Evolutionary conservation across 495 filamentous ascomycete genomes (phyloP), one percentile per base, ranked within the genome.

Genomic region (Lophiostoma macrostomum): DNA sequence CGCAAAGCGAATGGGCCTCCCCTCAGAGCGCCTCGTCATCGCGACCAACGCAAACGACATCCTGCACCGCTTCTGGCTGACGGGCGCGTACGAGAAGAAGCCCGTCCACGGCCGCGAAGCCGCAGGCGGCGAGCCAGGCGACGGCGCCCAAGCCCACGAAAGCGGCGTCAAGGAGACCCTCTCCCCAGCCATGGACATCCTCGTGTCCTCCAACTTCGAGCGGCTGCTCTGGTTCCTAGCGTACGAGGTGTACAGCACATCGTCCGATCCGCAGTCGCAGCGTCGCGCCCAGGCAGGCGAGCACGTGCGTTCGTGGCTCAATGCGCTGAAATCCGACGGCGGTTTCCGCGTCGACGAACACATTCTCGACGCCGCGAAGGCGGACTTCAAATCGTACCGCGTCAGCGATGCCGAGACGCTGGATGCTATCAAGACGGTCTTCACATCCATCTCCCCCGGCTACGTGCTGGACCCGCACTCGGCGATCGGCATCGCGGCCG

Each of bases 31-130:
- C 68, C 80, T 98, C 22, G 79, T 94, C 61, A 80, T 95, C 41
- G 89, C 90, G 0, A 94, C 90, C 22, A 95, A 95, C 66, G 88
- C 88, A 70, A 95, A 96, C 73, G 91, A 95, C 64, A 95, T 95
- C 42, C 60, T 75, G n/a, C 64, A 76, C 57, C 75, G 89, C 32
- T 94, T 94, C 79, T 93, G 85, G 81, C 81, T 84, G 73, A 87
- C 83, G 3, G 85, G 86, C 16, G 74, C 76, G 22, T 91, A 93
- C 63, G 87, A 91, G 74, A 93, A 91, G 74, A 73, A 87, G 23
- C 71, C 81, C 1, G 75, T 79, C 14, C 69, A 76, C 31, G 79
- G 78, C 45, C 38, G 56, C 5, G 74, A 72, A 19, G 79, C 78
- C 0, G 71, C 80, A 53, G 81, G 79, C 16, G 82, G 81, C 5